Conservation (phyloP, 2,329 filamentous ascomycete genomes). For the Phaeosphaeriaceae sp. region DNA sequence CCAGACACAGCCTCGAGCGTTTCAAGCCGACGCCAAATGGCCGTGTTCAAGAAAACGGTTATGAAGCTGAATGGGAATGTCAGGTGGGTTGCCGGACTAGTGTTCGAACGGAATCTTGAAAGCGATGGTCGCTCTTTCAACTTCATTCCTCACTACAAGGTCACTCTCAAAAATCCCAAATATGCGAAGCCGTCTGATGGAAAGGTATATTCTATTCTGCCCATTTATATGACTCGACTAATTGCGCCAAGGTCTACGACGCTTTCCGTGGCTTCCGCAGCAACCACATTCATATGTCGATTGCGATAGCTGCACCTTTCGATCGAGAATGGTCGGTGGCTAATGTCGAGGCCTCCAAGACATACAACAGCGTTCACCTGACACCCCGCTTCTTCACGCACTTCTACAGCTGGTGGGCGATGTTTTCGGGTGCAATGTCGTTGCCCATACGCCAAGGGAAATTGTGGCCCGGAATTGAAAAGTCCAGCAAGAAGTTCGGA, state of each 20-base stretch:
- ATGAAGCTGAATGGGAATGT: conserved; percentile 99
- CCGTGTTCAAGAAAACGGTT: conserved; percentile 96
- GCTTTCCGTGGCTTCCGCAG: conserved; percentile 97
- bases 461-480: conserved; percentile 90
- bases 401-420: conserved; percentile 97
- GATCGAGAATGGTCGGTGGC: conserved; percentile 85
- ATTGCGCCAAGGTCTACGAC: conserved; percentile 70
- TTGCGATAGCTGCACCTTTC: conserved; percentile 86
- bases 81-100: conserved; percentile 86
- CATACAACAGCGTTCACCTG: conserved; percentile 96
- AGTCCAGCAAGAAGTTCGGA: conserved; percentile 98
- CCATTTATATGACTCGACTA: conserved; percentile 7
- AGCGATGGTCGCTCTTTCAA: conserved; percentile 78
- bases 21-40: conserved; percentile 72
- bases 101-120: conserved; percentile 85
- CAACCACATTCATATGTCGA: conserved; percentile 93
- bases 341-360: conserved; percentile 77
- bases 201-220: conserved; percentile 35
- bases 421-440: conserved; percentile 94
- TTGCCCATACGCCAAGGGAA: conserved; percentile 90
- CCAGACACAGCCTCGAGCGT: conserved; percentile 63
- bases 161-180: conserved; percentile 82
- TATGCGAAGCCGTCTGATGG: conserved; percentile 68
- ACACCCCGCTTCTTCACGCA: conserved; percentile 97
- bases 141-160: conserved; percentile 91